phyloP scores from a whole-genome alignment of 2,329 filamentous ascomycete species.

The Ramichloridium luteum region DNA sequence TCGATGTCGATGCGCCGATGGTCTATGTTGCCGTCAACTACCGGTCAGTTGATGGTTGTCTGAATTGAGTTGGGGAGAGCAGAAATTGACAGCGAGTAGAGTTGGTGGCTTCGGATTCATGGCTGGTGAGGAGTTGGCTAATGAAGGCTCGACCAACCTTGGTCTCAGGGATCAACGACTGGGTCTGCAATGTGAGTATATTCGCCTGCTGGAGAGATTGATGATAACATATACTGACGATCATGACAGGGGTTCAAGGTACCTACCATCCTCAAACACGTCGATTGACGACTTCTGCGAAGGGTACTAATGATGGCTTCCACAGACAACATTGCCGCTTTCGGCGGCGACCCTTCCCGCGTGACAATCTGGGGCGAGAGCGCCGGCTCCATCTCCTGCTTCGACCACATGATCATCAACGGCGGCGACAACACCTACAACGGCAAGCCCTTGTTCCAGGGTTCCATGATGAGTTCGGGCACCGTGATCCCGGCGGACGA shows the following conservation, averaged over 20 bases:
- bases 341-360: conserved; percentile 47
- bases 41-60: conserved; percentile 7
- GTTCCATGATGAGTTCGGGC: conserved; percentile 66
- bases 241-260: conserved; percentile 48
- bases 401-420: conserved; percentile 65
- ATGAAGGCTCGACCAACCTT: conserved; percentile 25
- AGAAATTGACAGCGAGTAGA: conserved; percentile 6
- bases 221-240: not conserved
- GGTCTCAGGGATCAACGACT: conserved; percentile 23
- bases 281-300: too few species aligned
- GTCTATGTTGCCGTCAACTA: conserved; percentile 71
- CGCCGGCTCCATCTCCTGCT: conserved; percentile 50
- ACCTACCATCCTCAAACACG: conserved; percentile 37
- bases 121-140: conserved; percentile 21
- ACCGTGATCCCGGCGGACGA: conserved; percentile 46
- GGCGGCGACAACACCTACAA: conserved; percentile 64
- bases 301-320: too few species aligned
- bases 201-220: too few species aligned
- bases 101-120: conserved; percentile 26
- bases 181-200: conserved; percentile 23
- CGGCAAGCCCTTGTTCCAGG: conserved; percentile 61
- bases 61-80: not conserved
- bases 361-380: conserved; percentile 72
- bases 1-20: conserved; percentile 48
- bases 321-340: conserved; percentile 42